These are phyloP conservation scores for Margaritispora aquatica DNA, from an alignment of 495 filamentous ascomycete genomes.

Conservation along the genomic window DNA sequence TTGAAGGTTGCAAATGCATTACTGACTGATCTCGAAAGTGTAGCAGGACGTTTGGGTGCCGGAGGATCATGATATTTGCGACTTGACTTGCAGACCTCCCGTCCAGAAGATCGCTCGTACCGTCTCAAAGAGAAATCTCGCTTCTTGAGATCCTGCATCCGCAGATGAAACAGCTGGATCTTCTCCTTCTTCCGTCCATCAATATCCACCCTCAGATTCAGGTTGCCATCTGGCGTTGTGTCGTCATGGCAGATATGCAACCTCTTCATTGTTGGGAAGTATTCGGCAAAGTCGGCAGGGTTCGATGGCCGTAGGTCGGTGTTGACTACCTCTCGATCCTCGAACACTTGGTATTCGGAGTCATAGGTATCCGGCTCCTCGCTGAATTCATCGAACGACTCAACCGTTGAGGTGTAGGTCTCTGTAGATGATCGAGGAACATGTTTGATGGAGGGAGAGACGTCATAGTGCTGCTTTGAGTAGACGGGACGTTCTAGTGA, in stretches of 20 bases:
- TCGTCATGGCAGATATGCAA: conserved; percentile 88
- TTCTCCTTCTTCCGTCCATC: conserved; percentile 50
- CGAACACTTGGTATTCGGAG: conserved; percentile 41
- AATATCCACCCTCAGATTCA: conserved; percentile 92
- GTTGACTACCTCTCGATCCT: conserved; percentile 53
- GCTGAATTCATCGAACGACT: conserved; percentile 53
- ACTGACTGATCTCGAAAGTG: conserved; percentile 64
- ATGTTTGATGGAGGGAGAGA: conserved; percentile 39
- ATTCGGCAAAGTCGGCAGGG: conserved; percentile 73
- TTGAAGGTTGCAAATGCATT: conserved; percentile 64
- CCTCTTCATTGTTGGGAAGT: conserved; percentile 79
- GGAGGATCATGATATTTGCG: conserved; percentile 49
- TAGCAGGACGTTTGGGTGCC: conserved; percentile 39
- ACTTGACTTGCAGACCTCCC: conserved; percentile 84
- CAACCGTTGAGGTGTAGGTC: conserved; percentile 71
- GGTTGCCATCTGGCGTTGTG: conserved; percentile 87
- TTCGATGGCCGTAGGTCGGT: conserved; percentile 66
- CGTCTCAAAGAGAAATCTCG: conserved; percentile 87
- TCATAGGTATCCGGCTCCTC: conserved; percentile 53
- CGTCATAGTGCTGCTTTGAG: conserved; percentile 36
- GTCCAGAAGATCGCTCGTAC: conserved; percentile 88
- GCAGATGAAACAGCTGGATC: conserved; percentile 86
- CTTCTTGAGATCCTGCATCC: conserved; percentile 86
- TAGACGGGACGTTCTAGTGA: conserved; percentile 33
- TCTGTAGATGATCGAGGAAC: conserved; percentile 62